These are phyloP conservation scores for Picea sitchensis DNA, from an alignment of 75 land plant species.

Conservation along the genomic window DNA sequence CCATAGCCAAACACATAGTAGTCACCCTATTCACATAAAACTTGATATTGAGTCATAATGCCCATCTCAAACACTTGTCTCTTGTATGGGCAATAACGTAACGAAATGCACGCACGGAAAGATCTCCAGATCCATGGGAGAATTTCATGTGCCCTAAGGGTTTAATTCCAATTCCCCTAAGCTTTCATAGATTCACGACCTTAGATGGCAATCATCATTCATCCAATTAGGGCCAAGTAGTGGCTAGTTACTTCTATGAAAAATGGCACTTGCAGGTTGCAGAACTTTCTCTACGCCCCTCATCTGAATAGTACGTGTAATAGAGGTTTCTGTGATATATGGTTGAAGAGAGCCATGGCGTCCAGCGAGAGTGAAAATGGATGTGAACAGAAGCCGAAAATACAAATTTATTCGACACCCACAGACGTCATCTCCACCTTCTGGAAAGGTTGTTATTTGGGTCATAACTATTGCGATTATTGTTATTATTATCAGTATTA, in stretches of 20 bases:
- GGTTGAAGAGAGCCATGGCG: slow-evolving; percentile 7
- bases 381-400: slow-evolving; percentile 6
- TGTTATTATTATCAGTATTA: background rate
- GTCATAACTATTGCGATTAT: background rate
- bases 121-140: too few species aligned
- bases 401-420: slow-evolving; percentile 47
- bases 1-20: too few species aligned
- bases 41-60: too few species aligned
- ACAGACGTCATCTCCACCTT: slow-evolving; percentile 35
- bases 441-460: slow-evolving; percentile 47
- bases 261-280: background rate
- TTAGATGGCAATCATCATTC: background rate
- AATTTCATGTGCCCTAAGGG: too few species aligned
- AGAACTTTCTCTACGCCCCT: too few species aligned
- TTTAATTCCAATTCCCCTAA: background rate
- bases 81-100: too few species aligned
- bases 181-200: background rate
- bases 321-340: background rate
- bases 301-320: too few species aligned
- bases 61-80: too few species aligned
- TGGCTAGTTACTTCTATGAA: background rate
- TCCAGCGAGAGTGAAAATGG: background rate
- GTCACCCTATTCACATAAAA: too few species aligned
- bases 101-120: too few species aligned
- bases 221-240: background rate